Percentiles rank a stretch among this genome's conserved stretches.
Conservation (phyloP, 2,329 filamentous ascomycete genomes). For the Penicillium sumatraense region DNA sequence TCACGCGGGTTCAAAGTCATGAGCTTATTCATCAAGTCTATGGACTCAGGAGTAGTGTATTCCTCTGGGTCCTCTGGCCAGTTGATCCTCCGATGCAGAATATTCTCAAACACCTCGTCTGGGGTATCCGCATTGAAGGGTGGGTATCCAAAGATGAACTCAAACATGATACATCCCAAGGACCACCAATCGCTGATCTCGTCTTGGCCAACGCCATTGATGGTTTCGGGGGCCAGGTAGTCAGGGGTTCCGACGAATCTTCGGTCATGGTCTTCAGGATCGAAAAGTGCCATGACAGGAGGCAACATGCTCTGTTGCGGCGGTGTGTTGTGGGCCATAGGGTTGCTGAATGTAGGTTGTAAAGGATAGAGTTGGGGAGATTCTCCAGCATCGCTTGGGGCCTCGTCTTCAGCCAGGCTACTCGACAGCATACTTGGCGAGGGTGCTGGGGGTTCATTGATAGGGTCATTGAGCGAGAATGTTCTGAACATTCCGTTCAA, state of each 20-base stretch:
- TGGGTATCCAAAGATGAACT: conserved; percentile 90
- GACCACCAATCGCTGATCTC: conserved; percentile 99
- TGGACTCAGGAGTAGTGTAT: conserved; percentile 81
- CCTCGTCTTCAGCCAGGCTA: conserved; percentile 73
- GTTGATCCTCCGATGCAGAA: conserved; percentile 82
- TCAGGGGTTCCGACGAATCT: conserved; percentile 96
- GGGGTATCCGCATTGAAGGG: conserved; percentile 91
- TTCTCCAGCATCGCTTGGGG: conserved; percentile 69
- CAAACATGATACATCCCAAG: conserved; percentile 96
- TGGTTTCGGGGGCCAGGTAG: conserved; percentile 95
- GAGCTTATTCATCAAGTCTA: conserved; percentile 91
- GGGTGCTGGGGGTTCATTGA: conserved; percentile 50
- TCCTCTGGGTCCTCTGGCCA: conserved; percentile 87
- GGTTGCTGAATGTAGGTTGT: conserved; percentile 62
- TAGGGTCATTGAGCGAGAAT: conserved; percentile 71
- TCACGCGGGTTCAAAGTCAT: conserved; percentile 82
- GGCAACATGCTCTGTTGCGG: conserved; percentile 78
- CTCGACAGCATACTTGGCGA: conserved; percentile 35
- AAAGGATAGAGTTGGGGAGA: conserved; percentile 78
- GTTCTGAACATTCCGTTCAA: conserved; percentile 80
- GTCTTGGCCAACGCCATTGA: conserved; percentile 92
- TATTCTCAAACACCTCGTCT: conserved; percentile 96
- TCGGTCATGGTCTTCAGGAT: conserved; percentile 89
- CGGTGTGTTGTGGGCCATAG: conserved; percentile 45
- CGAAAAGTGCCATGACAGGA: conserved; percentile 89